Evolutionary conservation across 169 alveolate species (phyloP).

Genomic region (Perkinsus olseni): DNA sequence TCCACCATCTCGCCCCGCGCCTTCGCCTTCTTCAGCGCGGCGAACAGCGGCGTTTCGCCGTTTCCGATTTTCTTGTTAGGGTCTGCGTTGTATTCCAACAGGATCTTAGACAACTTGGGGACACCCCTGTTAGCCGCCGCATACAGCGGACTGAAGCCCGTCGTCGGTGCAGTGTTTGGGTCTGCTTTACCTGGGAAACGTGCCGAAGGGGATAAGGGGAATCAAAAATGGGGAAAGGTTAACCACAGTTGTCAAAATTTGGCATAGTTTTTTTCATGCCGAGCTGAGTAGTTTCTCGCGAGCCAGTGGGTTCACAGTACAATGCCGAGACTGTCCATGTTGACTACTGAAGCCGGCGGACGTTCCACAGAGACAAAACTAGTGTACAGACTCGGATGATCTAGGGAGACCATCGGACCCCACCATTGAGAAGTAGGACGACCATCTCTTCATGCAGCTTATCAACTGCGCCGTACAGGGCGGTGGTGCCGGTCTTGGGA

Average conservation of each 20-base stretch:
- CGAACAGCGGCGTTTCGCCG: not conserved
- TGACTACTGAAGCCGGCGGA: too few species aligned
- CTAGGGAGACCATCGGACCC: not conserved
- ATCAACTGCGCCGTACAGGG: not conserved
- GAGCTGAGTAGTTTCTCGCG: too few species aligned
- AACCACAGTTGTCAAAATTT: too few species aligned
- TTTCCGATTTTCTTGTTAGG: not conserved
- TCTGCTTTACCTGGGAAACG: not conserved
- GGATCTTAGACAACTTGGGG: not conserved
- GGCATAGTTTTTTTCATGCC: too few species aligned
- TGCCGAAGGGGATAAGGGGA: too few species aligned
- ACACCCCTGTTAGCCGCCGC: not conserved
- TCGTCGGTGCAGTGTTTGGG: not conserved
- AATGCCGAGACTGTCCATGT: too few species aligned
- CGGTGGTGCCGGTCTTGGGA: not conserved
- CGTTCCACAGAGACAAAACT: too few species aligned
- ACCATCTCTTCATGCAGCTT: not conserved
- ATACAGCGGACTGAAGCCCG: not conserved
- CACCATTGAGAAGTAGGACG: not conserved
- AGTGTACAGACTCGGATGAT: too few species aligned
- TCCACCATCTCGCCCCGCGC: not conserved
- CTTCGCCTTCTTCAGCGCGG: not conserved
- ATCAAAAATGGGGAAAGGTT: too few species aligned
- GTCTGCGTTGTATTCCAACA: not conserved
- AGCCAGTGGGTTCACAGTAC: too few species aligned